Evolutionary conservation across 2,329 filamentous ascomycete genomes (phyloP).

Genomic region (Thielaviopsis cerberus): DNA sequence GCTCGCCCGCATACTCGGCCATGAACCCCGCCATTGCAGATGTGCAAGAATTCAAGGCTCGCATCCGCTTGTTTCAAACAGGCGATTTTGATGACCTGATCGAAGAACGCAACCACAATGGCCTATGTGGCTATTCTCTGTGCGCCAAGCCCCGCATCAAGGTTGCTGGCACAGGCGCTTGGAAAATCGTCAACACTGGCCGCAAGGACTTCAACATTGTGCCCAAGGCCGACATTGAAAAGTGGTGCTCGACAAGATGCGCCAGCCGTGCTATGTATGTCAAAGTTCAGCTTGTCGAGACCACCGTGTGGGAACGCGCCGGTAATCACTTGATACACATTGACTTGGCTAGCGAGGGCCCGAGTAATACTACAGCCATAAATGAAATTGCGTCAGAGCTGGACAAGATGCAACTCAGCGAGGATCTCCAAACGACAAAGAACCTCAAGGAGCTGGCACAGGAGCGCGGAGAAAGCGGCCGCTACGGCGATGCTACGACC

Average conservation of each 20-base stretch:
- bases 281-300: constrained; percentile 71
- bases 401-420: constrained; percentile 26
- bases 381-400: constrained; percentile 22
- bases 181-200: constrained; percentile 41
- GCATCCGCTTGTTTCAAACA: constrained; percentile 60
- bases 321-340: constrained; percentile 38
- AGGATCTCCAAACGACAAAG: constrained; percentile 23
- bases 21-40: constrained; percentile 38
- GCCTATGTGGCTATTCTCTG: constrained; percentile 65
- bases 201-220: constrained; percentile 47
- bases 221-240: constrained; percentile 52
- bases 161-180: constrained; percentile 40
- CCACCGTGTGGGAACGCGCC: constrained; percentile 66
- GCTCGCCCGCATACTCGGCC: constrained; percentile 21
- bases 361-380: constrained; percentile 26
- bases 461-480: constrained; percentile 25
- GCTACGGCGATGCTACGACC: constrained; percentile 10
- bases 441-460: constrained; percentile 28
- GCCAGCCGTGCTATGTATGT: constrained; percentile 66
- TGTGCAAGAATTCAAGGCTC: constrained; percentile 42
- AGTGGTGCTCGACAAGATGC: constrained; percentile 73
- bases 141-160: constrained; percentile 48
- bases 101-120: constrained; percentile 70
- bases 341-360: constrained; percentile 49
- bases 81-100: constrained; percentile 78